Conservation (phyloP, 176 grass and related monocot species). For the Zizania latifolia region DNA sequence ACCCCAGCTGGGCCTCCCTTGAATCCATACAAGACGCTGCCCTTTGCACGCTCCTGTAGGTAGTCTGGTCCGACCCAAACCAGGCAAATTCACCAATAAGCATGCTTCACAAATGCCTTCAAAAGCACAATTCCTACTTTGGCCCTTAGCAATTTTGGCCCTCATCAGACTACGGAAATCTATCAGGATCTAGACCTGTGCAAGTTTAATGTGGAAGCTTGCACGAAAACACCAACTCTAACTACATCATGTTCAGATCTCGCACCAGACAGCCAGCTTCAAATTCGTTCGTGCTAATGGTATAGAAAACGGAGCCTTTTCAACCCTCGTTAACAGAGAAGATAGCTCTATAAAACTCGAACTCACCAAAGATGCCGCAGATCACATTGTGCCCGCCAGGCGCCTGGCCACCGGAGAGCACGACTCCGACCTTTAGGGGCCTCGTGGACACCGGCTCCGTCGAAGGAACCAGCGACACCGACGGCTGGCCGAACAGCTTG, state of each 20-base stretch:
- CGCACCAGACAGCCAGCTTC: not conserved
- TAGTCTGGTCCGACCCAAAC: slow-evolving; percentile 48
- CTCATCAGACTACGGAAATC: not conserved
- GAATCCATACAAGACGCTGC: slow-evolving; percentile 78
- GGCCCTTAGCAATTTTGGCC: not conserved
- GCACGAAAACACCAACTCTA: not conserved
- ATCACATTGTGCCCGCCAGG: slow-evolving; percentile 99
- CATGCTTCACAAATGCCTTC: not conserved
- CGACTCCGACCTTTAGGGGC: slow-evolving; percentile 75
- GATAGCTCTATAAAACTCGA: not conserved
- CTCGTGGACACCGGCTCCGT: not conserved
- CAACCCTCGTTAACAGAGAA: not conserved
- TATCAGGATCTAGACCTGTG: slow-evolving; percentile 19
- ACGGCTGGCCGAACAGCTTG: slow-evolving; percentile 72
- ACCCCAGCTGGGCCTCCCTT: slow-evolving; percentile 91
- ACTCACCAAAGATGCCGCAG: slow-evolving; percentile 85
- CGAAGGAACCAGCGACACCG: slow-evolving; percentile 54
- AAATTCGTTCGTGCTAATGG: not conserved
- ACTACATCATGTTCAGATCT: slow-evolving; percentile 12
- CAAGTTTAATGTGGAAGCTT: not conserved
- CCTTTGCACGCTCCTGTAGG: slow-evolving; percentile 65
- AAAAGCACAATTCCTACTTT: too few species aligned
- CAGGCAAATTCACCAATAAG: slow-evolving; percentile 1
- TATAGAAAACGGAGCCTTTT: not conserved
- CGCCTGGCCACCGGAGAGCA: slow-evolving; percentile 90